These are phyloP conservation scores for Hortiboletus rubellus DNA, from an alignment of 1,284 basidiomycete species.

Conservation along the genomic window DNA sequence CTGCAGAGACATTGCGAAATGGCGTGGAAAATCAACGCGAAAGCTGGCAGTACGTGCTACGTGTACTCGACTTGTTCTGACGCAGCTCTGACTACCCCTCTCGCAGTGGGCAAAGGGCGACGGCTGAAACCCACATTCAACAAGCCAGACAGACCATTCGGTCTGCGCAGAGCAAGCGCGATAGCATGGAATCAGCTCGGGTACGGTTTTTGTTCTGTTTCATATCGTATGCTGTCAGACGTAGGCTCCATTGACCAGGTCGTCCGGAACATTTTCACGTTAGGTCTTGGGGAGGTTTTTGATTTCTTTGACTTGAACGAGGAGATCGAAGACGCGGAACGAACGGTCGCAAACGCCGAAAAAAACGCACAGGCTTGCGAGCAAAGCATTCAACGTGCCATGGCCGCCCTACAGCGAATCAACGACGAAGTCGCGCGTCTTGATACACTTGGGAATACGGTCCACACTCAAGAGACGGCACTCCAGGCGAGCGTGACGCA, in stretches of 20 bases:
- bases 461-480: conserved; percentile 5
- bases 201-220: conserved; percentile 2
- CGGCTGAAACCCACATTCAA: conserved; percentile 7
- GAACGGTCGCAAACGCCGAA: conserved; percentile 9
- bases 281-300: conserved; percentile 17
- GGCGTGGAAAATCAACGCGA: conserved; percentile 1
- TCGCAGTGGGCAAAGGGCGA: conserved; percentile 6
- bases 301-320: conserved; percentile 20
- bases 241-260: background rate
- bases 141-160: conserved; percentile 18
- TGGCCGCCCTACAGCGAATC: conserved; percentile 7
- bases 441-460: background rate
- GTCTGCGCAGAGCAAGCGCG: conserved; percentile 16
- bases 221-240: background rate
- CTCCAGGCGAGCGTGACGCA: conserved; percentile 10
- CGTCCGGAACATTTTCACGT: conserved; percentile 16
- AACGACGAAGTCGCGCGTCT: conserved; percentile 4
- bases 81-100: background rate
- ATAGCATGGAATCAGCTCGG: conserved; percentile 15
- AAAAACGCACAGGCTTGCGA: conserved; percentile 1
- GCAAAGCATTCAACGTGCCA: conserved; percentile 14
- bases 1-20: background rate
- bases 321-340: conserved; percentile 14
- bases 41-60: conserved; percentile 9
- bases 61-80: background rate